Conservation (phyloP, 768 basidiomycete species). For the Serendipita indica region DNA sequence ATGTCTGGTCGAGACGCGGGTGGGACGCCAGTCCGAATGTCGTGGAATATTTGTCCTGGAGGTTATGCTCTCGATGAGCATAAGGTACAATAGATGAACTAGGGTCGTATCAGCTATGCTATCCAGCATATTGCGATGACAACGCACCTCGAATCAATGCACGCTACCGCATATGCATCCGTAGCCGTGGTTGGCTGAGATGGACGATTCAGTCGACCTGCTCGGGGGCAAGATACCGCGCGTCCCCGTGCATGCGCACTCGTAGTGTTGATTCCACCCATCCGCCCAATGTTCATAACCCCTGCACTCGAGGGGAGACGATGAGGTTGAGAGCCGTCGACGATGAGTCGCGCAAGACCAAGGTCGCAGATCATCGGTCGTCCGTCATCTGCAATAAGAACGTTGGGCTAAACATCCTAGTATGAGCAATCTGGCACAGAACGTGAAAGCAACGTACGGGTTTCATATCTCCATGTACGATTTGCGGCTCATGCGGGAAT, state of each 20-base stretch:
- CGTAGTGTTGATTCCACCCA: not conserved
- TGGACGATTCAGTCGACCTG: not conserved
- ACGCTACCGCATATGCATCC: not conserved
- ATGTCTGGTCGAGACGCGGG: not conserved
- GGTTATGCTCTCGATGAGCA: not conserved
- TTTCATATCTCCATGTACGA: not conserved
- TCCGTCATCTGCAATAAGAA: not conserved
- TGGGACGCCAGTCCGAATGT: not conserved
- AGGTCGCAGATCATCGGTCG: not conserved
- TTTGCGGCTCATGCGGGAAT: not conserved
- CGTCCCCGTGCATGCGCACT: not conserved
- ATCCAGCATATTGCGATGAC: not conserved
- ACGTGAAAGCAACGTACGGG: not conserved
- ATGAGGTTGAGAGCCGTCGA: too few species aligned
- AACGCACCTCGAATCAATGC: not conserved
- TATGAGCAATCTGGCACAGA: not conserved
- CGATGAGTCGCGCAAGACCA: not conserved
- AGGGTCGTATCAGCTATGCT: not conserved
- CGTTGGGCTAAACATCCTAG: not conserved
- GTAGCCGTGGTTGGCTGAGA: not conserved
- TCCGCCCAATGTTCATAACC: too few species aligned
- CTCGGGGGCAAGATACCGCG: not conserved
- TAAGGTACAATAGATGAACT: not conserved
- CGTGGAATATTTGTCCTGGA: not conserved
- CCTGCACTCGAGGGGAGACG: not conserved